A percentile compares a stretch with the other conserved stretches of the same genome.
These are phyloP conservation scores for Krasilnikovozyma curviuscula DNA, from an alignment of 768 basidiomycete genomes.

Conservation along the genomic window DNA sequence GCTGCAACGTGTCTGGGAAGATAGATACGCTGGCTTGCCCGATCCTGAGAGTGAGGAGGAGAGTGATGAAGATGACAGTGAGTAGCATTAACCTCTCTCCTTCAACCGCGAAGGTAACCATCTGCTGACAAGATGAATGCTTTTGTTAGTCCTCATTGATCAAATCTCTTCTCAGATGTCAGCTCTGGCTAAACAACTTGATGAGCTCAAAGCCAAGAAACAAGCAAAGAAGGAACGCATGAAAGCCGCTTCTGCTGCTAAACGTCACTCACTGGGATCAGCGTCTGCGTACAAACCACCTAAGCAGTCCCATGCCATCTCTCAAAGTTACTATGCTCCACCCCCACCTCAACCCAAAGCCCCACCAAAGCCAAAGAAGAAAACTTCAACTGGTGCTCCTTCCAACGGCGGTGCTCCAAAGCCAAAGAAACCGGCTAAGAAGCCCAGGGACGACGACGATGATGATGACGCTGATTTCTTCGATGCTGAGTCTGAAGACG, in stretches of 20 bases:
- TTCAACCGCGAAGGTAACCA: background rate
- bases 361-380: conserved; percentile 6
- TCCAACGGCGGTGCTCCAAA: background rate
- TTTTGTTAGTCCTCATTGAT: too few species aligned
- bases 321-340: background rate
- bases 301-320: too few species aligned
- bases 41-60: conserved; percentile 25
- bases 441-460: conserved; percentile 34
- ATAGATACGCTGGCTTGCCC: conserved; percentile 76
- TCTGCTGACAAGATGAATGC: background rate
- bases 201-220: conserved; percentile 2
- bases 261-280: background rate
- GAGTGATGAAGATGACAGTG: conserved; percentile 22
- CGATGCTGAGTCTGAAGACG: conserved; percentile 37
- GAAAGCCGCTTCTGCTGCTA: background rate
- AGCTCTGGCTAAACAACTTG: background rate
- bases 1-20: conserved; percentile 71
- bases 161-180: conserved; percentile 1
- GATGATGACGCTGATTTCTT: conserved; percentile 43
- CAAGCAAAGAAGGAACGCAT: too few species aligned
- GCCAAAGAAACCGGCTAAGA: background rate
- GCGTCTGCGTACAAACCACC: too few species aligned
- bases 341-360: too few species aligned
- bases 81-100: background rate
- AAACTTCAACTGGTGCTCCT: background rate